phyloP scores from a whole-genome alignment of 75 land plant species.

The Azolla pinnata region DNA sequence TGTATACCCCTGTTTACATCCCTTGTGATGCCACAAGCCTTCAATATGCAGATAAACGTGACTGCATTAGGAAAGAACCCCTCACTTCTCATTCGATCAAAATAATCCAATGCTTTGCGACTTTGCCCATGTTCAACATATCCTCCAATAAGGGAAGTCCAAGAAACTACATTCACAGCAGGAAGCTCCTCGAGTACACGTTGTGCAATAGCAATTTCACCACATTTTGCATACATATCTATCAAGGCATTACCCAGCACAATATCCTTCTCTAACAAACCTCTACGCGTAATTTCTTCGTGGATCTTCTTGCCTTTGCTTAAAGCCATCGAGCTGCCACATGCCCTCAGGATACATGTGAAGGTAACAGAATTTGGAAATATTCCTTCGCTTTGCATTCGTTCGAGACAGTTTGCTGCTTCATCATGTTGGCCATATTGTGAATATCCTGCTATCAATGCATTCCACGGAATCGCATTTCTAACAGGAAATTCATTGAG shows the following conservation, averaged over 20 bases:
- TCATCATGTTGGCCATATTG: conserved; percentile 7
- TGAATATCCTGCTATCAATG: conserved; percentile 13
- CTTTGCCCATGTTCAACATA: no score
- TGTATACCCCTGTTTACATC: no score
- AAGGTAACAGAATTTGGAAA: conserved; percentile 34
- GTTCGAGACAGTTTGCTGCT: conserved; percentile 24
- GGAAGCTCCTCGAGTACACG: conserved; percentile 30
- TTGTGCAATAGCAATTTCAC: conserved; percentile 25
- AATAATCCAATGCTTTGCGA: no score
- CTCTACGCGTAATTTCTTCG: conserved; percentile 22
- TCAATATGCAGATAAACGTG: no score
- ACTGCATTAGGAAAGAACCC: no score
- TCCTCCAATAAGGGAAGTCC: conserved; percentile 39
- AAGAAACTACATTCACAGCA: conserved; percentile 35
- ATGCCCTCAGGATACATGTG: conserved; percentile 31
- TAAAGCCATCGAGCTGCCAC: conserved; percentile 20
- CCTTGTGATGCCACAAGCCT: no score
- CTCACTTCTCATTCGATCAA: no score
- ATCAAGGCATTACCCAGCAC: conserved; percentile 44
- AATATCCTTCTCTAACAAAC: conserved; percentile 12
- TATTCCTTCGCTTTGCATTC: conserved; percentile 31
- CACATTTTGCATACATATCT: conserved; percentile 51
- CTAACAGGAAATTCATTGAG: conserved; percentile 9
- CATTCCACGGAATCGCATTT: conserved; percentile 15
- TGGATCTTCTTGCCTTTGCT: conserved; percentile 37